Conservation (phyloP, 805 yeast genomes). For the Candida ficus region DNA sequence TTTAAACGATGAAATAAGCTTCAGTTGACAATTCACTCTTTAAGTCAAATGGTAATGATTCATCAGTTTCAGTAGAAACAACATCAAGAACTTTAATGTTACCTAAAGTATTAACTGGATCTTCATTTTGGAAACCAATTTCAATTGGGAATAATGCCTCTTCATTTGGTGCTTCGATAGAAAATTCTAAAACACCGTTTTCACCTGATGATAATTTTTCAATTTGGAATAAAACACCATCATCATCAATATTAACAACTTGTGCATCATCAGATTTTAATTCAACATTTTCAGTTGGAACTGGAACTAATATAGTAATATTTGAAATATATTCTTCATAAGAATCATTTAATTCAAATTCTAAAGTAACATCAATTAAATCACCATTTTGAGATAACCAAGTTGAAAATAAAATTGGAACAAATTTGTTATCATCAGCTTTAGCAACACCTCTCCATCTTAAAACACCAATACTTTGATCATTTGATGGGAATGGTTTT, state of each 20-base stretch:
- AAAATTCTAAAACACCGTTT: conserved; percentile 74
- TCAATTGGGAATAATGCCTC: conserved; percentile 87
- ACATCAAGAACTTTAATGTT: conserved; percentile 60
- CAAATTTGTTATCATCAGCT: conserved; percentile 44
- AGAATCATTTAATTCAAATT: conserved; percentile 65
- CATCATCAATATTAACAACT: conserved; percentile 54
- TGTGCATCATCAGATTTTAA: conserved; percentile 51
- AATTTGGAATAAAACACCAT: conserved; percentile 65
- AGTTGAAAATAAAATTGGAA: conserved; percentile 73
- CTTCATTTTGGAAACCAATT: conserved; percentile 50
- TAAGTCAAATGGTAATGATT: conserved; percentile 66
- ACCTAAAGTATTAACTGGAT: conserved; percentile 53
- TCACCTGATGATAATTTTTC: conserved; percentile 46
- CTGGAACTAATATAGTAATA: conserved; percentile 59
- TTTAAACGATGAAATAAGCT: conserved; percentile 2
- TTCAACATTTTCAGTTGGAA: conserved; percentile 49
- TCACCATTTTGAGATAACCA: conserved; percentile 75
- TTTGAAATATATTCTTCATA: conserved; percentile 45
- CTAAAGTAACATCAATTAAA: conserved; percentile 72
- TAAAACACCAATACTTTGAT: conserved; percentile 83
- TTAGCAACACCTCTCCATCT: conserved; percentile 83
- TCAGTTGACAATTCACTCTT: conserved; percentile 38
- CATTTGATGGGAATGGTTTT: conserved; percentile 87
- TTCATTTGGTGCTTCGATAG: conserved; percentile 65
- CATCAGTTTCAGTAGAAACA: conserved; percentile 43